Evolutionary conservation across 768 basidiomycete species (phyloP).

Genomic region (Leucosporidium creatinivorum): DNA sequence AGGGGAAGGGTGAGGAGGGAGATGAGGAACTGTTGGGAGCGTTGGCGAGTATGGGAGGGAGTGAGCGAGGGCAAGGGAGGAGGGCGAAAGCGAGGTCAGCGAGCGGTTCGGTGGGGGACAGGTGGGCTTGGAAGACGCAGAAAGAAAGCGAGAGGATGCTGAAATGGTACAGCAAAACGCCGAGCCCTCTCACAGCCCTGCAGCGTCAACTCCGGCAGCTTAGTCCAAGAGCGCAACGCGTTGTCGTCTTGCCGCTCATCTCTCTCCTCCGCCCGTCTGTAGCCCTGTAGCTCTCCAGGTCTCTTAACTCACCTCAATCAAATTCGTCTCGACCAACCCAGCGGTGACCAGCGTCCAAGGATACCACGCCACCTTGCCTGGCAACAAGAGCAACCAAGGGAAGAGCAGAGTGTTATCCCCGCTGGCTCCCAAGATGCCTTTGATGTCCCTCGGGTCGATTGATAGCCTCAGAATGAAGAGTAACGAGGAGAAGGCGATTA

Average conservation of each 20-base stretch:
- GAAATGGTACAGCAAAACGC: too few relatives aligned
- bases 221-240: neutral
- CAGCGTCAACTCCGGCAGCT: too few relatives aligned
- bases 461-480: constrained; percentile 24
- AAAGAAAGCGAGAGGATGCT: too few relatives aligned
- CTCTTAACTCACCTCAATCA: constrained; percentile 64
- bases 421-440: constrained; percentile 4
- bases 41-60: too few relatives aligned
- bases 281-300: neutral
- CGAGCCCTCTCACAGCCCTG: too few relatives aligned
- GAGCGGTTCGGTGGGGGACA: too few relatives aligned
- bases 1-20: constrained; percentile 72
- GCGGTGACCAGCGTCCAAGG: constrained; percentile 94
- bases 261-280: too few relatives aligned
- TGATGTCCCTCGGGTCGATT: constrained; percentile 7
- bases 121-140: too few relatives aligned
- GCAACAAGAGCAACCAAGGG: constrained; percentile 35
- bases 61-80: too few relatives aligned
- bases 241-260: too few relatives aligned
- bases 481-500: constrained; percentile 18
- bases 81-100: too few relatives aligned
- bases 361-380: constrained; percentile 38
- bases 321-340: constrained; percentile 71
- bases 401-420: constrained; percentile 30
- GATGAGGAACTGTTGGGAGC: constrained; percentile 56